Conservation (phyloP, 306 rosid species). For the Fragaria vesca region DNA sequence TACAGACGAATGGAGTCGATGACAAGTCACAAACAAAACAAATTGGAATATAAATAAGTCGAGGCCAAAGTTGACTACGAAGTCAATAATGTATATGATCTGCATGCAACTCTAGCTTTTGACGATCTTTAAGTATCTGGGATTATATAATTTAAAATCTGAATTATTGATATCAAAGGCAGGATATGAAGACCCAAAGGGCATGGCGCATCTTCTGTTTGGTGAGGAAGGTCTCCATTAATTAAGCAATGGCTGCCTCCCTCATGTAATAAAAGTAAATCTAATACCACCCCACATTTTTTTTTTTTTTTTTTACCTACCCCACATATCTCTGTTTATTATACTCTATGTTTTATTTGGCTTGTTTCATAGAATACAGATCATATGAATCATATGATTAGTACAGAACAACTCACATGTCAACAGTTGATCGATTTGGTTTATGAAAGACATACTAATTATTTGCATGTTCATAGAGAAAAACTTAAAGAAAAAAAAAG, state of each 20-base stretch:
- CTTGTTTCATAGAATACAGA: background rate
- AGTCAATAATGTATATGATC: background rate
- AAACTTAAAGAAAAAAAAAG: no score
- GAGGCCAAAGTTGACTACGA: constrained; percentile 3
- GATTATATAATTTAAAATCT: background rate
- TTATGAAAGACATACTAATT: no score
- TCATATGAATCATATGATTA: no score
- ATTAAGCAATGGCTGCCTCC: background rate
- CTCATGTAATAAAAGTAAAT: background rate
- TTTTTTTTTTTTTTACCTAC: background rate
- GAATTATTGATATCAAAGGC: background rate
- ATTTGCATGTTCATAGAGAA: no score
- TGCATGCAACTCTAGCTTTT: background rate
- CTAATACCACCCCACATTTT: background rate
- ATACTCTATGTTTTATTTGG: background rate
- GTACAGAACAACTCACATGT: background rate
- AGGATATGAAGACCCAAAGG: background rate
- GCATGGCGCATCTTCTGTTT: background rate
- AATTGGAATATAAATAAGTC: background rate
- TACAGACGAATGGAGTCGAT: background rate
- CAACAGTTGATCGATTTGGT: no score
- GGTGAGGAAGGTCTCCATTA: background rate
- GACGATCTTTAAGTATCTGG: background rate
- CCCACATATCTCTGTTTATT: background rate
- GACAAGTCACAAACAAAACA: background rate